Evolutionary conservation across 2,329 filamentous ascomycete genomes (phyloP).

Genomic region (Fusarium algeriense): DNA sequence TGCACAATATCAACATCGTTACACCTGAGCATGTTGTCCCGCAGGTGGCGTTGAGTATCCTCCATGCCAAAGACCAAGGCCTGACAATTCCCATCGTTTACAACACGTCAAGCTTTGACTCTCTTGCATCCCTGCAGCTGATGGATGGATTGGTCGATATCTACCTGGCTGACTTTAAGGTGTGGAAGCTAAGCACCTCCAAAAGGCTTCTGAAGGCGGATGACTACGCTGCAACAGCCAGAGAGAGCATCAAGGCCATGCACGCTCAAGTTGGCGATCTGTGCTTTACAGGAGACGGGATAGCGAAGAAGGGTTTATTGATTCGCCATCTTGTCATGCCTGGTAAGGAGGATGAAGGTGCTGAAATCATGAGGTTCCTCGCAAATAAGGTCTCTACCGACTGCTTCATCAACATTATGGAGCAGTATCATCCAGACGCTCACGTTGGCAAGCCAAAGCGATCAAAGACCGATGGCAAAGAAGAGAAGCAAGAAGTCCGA

Average conservation of each 20-base stretch:
- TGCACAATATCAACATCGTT: slow-evolving; percentile 92
- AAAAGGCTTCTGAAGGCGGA: slow-evolving; percentile 82
- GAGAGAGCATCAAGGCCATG: slow-evolving; percentile 84
- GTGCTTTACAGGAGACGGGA: slow-evolving; percentile 83
- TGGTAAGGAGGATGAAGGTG: slow-evolving; percentile 78
- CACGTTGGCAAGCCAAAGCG: slow-evolving; percentile 79
- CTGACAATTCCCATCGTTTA: slow-evolving; percentile 82
- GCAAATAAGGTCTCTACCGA: slow-evolving; percentile 79
- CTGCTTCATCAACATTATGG: slow-evolving; percentile 88
- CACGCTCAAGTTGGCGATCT: slow-evolving; percentile 84
- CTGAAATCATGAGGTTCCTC: slow-evolving; percentile 80
- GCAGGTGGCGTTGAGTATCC: slow-evolving; percentile 81
- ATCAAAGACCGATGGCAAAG: slow-evolving; percentile 40
- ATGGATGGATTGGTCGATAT: slow-evolving; percentile 86
- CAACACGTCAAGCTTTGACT: slow-evolving; percentile 87
- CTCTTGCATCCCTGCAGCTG: slow-evolving; percentile 75
- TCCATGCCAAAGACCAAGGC: slow-evolving; percentile 78
- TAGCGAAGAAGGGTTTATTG: slow-evolving; percentile 81
- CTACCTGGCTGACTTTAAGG: slow-evolving; percentile 90
- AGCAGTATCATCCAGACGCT: slow-evolving; percentile 85
- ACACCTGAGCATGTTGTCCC: slow-evolving; percentile 90
- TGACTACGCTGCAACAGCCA: slow-evolving; percentile 78
- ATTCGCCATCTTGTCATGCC: slow-evolving; percentile 89
- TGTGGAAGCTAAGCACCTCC: slow-evolving; percentile 76
- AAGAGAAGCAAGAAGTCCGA: slow-evolving; percentile 66